Conservation (phyloP, 2,329 filamentous ascomycete species). For the Pseudonectria buxi region DNA sequence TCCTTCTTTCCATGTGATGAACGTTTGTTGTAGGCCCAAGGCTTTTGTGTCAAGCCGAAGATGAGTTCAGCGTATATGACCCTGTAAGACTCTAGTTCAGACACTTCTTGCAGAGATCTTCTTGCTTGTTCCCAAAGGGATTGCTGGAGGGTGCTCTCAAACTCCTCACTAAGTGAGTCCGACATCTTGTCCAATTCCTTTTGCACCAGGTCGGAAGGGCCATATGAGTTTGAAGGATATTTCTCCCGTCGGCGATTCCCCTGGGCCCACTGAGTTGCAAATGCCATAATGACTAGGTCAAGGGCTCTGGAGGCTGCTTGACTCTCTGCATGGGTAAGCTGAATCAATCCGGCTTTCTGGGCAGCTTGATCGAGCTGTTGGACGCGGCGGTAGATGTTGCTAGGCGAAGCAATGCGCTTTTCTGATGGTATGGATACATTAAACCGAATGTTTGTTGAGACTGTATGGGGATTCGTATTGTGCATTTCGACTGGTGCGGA, state of each 20-base stretch:
- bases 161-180: conserved; percentile 23
- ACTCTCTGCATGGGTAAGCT: conserved; percentile 32
- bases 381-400: conserved; percentile 41
- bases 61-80: conserved; percentile 33
- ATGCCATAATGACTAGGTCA: conserved; percentile 42
- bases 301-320: conserved; percentile 35
- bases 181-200: conserved; percentile 1
- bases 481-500: not conserved
- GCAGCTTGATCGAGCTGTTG: conserved; percentile 38
- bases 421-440: conserved; percentile 22
- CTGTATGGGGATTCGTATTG: not conserved
- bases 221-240: conserved; percentile 4
- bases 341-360: conserved; percentile 30
- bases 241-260: conserved; percentile 23
- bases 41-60: conserved; percentile 31
- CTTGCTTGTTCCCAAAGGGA: conserved; percentile 31
- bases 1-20: not conserved
- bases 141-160: conserved; percentile 29
- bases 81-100: conserved; percentile 30
- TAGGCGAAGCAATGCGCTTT: conserved; percentile 36
- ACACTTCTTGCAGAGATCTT: conserved; percentile 26
- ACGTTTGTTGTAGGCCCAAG: conserved; percentile 11
- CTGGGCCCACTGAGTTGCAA: conserved; percentile 44
- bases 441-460: not conserved
- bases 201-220: not conserved